These are phyloP conservation scores for Tylopilus rubrobrunneus DNA, from an alignment of 768 basidiomycete genomes.

Conservation along the genomic window DNA sequence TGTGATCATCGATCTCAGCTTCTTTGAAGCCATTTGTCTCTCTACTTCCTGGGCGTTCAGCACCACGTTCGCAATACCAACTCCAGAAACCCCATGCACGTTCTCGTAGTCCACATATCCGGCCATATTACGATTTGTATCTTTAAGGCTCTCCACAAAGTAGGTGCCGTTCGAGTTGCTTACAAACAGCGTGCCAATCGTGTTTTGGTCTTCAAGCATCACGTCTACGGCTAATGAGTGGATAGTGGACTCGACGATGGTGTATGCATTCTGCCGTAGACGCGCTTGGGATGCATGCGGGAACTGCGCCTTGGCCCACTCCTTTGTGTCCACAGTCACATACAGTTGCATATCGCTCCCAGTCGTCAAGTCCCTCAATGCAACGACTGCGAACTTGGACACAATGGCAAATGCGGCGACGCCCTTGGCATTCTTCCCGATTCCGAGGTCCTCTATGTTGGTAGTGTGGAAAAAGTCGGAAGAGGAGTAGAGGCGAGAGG, in stretches of 20 bases:
- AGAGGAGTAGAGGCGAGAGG: slow-evolving; percentile 75
- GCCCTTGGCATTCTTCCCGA: slow-evolving; percentile 79
- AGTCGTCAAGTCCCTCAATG: slow-evolving; percentile 64
- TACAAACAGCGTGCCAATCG: slow-evolving; percentile 89
- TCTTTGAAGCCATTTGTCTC: slow-evolving; percentile 61
- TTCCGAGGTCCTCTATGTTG: slow-evolving; percentile 80
- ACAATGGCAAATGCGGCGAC: slow-evolving; percentile 93
- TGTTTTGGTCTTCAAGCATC: slow-evolving; percentile 58
- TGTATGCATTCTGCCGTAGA: slow-evolving; percentile 90
- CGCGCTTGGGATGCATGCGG: slow-evolving; percentile 81
- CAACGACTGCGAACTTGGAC: slow-evolving; percentile 89
- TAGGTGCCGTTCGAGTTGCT: slow-evolving; percentile 95
- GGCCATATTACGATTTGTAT: slow-evolving; percentile 85
- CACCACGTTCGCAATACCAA: slow-evolving; percentile 88
- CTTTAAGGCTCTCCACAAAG: slow-evolving; percentile 85
- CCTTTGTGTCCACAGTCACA: slow-evolving; percentile 76
- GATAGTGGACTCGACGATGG: slow-evolving; percentile 89
- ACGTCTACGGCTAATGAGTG: slow-evolving; percentile 96
- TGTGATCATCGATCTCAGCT: slow-evolving; percentile 75
- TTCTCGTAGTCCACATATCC: slow-evolving; percentile 95
- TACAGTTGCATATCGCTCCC: slow-evolving; percentile 70
- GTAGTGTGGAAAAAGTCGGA: slow-evolving; percentile 75
- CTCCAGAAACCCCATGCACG: slow-evolving; percentile 81
- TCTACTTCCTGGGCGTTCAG: slow-evolving; percentile 82
- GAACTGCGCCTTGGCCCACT: slow-evolving; percentile 88